Evolutionary conservation across 179 eudicot genomes (phyloP).

Genomic region (Heliamphora pulchella): DNA sequence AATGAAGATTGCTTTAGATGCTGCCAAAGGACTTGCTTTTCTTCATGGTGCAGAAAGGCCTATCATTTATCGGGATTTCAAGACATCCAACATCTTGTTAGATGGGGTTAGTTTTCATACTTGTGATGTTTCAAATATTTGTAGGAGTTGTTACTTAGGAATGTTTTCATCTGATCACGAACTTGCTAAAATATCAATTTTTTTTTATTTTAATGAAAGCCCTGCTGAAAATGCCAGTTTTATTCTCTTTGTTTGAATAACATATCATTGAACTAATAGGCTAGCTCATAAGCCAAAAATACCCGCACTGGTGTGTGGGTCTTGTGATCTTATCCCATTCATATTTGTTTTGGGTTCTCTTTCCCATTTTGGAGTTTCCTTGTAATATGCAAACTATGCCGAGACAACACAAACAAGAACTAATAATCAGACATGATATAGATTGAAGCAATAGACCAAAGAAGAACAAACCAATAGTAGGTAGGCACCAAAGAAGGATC

Average conservation of each 20-base stretch:
- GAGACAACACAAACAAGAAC: too few relatives aligned
- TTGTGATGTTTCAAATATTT: background rate
- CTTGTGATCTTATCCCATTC: too few relatives aligned
- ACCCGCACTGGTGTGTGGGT: too few relatives aligned
- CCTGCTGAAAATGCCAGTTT: constrained; percentile 5
- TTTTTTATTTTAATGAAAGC: background rate
- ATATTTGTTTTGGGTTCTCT: too few relatives aligned
- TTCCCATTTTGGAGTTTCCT: too few relatives aligned
- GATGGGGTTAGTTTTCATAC: constrained; percentile 56
- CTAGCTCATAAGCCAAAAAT: too few relatives aligned
- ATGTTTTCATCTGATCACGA: background rate
- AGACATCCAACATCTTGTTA: constrained; percentile 92
- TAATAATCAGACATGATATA: too few relatives aligned
- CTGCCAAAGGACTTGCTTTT: constrained; percentile 93
- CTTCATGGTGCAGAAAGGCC: constrained; percentile 84
- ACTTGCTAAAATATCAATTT: background rate
- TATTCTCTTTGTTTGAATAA: background rate
- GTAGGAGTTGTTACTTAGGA: background rate
- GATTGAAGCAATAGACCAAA: too few relatives aligned
- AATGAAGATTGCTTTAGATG: constrained; percentile 83
- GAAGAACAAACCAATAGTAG: too few relatives aligned
- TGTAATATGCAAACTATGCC: too few relatives aligned
- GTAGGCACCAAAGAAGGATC: too few relatives aligned
- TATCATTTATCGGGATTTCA: constrained; percentile 89
- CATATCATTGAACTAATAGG: too few relatives aligned